Evolutionary conservation across 208 protist genomes (phyloP).

Genomic region (Acanthamoeba sp.): DNA sequence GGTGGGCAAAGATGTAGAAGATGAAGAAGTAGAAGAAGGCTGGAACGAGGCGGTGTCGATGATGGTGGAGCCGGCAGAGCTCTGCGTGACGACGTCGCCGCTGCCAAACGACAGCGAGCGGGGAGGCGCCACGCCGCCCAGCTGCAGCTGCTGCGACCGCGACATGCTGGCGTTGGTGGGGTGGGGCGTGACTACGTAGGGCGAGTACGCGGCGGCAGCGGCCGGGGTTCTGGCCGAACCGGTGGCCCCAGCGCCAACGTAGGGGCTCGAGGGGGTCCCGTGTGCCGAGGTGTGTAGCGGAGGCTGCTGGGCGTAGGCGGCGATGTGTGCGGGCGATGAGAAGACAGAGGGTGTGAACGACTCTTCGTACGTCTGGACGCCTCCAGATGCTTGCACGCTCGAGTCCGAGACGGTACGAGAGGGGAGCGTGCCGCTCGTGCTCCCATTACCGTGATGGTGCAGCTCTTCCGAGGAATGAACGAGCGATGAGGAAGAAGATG

Average conservation of each 20-base stretch:
- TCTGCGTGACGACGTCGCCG: neutral
- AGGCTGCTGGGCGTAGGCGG: neutral
- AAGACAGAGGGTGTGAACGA: neutral
- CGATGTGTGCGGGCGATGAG: neutral
- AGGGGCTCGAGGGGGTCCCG: neutral
- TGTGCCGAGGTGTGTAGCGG: neutral
- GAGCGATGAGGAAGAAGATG: neutral
- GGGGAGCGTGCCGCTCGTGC: no score
- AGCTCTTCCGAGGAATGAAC: neutral
- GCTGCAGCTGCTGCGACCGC: neutral
- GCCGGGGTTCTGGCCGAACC: neutral
- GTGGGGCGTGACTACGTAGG: neutral
- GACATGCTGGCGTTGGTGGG: neutral
- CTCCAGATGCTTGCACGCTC: neutral
- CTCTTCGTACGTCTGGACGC: neutral
- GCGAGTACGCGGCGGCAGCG: neutral
- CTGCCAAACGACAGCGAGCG: slow-evolving; percentile 17
- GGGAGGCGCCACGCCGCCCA: neutral
- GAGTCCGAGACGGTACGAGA: neutral
- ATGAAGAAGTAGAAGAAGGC: neutral
- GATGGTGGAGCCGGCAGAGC: neutral
- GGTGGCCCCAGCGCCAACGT: neutral
- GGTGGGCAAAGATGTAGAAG: neutral
- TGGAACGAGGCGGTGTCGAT: slow-evolving; percentile 28
- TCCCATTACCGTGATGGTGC: neutral